A percentile compares a stretch with the other conserved stretches of the same genome.
Conservation (phyloP, 805 yeast species). For the Wickerhamiella occidentalis region DNA sequence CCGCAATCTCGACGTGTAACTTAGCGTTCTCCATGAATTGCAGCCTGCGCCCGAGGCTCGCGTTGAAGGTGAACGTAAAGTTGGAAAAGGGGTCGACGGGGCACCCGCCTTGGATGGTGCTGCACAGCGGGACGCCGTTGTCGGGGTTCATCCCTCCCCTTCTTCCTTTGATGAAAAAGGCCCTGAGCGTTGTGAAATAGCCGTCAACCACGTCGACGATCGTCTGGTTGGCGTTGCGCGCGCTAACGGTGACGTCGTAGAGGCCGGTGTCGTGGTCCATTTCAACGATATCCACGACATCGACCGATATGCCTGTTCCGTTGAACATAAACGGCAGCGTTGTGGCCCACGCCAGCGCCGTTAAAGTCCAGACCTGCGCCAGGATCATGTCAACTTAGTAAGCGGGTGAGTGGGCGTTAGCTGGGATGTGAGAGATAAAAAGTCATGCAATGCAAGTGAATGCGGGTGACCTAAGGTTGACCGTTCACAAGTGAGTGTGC, state of each 20-base stretch:
- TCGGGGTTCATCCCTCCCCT: background rate
- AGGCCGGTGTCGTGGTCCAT: background rate
- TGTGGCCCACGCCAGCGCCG: background rate
- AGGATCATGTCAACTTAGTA: constrained; percentile 1
- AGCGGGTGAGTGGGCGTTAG: too few relatives aligned
- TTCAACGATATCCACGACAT: background rate
- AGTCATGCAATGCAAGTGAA: too few relatives aligned
- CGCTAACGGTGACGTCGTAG: background rate
- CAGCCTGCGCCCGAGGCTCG: background rate
- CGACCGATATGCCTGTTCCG: background rate
- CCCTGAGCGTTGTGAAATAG: background rate
- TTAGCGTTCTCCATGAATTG: background rate
- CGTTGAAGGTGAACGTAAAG: background rate
- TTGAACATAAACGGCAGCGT: background rate
- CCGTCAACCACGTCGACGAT: background rate
- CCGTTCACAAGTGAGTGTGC: too few relatives aligned
- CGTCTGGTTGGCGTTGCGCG: background rate
- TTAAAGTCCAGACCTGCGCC: background rate
- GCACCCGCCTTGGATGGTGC: background rate
- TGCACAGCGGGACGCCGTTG: background rate
- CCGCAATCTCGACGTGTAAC: background rate
- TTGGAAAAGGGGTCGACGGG: background rate
- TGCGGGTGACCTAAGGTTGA: too few relatives aligned
- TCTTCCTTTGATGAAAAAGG: background rate
- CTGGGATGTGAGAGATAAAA: too few relatives aligned